Percentiles rank a stretch among this genome's conserved stretches.
Conservation (phyloP, 148 eudicot species). For the Vaccinium myrtillus region DNA sequence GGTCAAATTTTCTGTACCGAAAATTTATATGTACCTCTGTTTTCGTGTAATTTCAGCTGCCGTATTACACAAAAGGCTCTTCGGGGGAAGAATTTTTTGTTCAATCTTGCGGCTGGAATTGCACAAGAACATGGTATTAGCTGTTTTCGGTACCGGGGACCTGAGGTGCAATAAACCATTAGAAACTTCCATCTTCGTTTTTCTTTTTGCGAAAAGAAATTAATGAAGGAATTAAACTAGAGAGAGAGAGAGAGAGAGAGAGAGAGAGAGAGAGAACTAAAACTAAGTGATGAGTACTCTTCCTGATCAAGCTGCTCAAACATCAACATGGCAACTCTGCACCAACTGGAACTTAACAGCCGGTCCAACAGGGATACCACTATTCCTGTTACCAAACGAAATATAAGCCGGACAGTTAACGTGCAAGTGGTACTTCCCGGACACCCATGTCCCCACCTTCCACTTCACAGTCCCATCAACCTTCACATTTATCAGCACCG, state of each 20-base stretch:
- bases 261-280: too few relatives aligned
- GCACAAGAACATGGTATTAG: too few relatives aligned
- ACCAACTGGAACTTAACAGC: conserved; percentile 40
- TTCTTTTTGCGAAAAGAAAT: neutral
- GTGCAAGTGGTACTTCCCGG: conserved; percentile 42
- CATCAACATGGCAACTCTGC: conserved; percentile 38
- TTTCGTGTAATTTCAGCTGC: too few relatives aligned
- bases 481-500: conserved; percentile 36
- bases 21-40: too few relatives aligned
- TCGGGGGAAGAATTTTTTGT: too few relatives aligned
- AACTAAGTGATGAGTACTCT: too few relatives aligned
- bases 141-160: too few relatives aligned
- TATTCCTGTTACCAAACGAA: conserved; percentile 29
- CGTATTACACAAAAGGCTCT: too few relatives aligned
- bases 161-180: neutral
- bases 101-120: too few relatives aligned
- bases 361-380: conserved; percentile 30
- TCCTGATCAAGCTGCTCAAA: conserved; percentile 17
- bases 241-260: neutral
- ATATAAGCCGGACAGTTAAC: conserved; percentile 52
- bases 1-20: too few relatives aligned
- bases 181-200: neutral
- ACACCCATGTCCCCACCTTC: conserved; percentile 53
- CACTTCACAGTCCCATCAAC: conserved; percentile 49
- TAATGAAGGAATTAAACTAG: neutral